These are phyloP conservation scores for Oryza officinalis DNA, from an alignment of 176 grass and related monocot species.

Conservation along the genomic window DNA sequence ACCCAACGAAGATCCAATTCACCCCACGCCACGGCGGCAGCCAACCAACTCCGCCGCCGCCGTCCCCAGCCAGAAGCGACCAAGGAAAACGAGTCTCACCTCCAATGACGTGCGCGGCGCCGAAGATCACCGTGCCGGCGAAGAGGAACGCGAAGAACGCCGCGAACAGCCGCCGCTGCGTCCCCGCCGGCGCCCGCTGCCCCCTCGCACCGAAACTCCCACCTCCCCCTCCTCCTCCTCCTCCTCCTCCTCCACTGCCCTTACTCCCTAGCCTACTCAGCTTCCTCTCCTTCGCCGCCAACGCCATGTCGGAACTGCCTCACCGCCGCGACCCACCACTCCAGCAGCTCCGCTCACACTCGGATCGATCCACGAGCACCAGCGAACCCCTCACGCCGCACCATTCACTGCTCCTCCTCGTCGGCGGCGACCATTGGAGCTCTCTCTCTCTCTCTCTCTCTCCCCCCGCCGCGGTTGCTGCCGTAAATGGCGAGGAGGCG, in stretches of 20 bases:
- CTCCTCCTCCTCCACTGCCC: conserved; percentile 5
- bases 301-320: conserved; percentile 15
- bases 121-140: conserved; percentile 36
- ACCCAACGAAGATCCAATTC: conserved; percentile 45
- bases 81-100: conserved; percentile 30
- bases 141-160: conserved; percentile 53
- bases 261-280: conserved; percentile 41
- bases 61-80: background rate
- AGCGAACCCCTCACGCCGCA: conserved; percentile 3
- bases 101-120: conserved; percentile 54
- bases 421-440: background rate
- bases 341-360: conserved; percentile 29
- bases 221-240: background rate
- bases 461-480: background rate
- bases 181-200: conserved; percentile 21
- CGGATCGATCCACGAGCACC: conserved; percentile 50
- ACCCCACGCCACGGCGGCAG: conserved; percentile 4
- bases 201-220: conserved; percentile 30
- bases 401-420: conserved; percentile 6
- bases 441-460: background rate
- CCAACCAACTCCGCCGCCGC: background rate
- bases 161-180: conserved; percentile 40
- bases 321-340: background rate
- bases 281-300: conserved; percentile 53
- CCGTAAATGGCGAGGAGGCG: conserved; percentile 4